These are phyloP conservation scores for Cladophialophora bantiana DNA, from an alignment of 2,329 filamentous ascomycete genomes.

Conservation along the genomic window DNA sequence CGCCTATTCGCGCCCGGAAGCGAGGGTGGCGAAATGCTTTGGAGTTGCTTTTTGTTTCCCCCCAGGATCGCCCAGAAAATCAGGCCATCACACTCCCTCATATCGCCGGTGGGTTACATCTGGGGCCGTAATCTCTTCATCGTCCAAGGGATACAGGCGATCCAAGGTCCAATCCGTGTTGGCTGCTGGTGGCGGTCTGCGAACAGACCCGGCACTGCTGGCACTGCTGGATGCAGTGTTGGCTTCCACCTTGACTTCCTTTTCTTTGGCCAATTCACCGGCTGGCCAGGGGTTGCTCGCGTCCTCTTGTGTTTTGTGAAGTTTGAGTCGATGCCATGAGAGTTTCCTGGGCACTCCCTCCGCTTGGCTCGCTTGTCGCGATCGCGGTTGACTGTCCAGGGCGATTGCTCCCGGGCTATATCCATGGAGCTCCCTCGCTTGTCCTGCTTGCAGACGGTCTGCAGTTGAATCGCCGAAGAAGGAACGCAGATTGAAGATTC, in stretches of 20 bases:
- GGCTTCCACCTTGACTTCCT: slow-evolving; percentile 25
- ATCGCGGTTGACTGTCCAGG: slow-evolving; percentile 19
- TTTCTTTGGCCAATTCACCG: slow-evolving; percentile 17
- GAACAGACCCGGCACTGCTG: slow-evolving; percentile 29
- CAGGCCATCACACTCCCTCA: slow-evolving; percentile 21
- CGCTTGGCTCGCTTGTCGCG: slow-evolving; percentile 24
- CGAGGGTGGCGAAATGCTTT: slow-evolving; percentile 5
- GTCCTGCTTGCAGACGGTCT: slow-evolving; percentile 29
- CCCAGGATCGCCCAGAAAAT: background rate
- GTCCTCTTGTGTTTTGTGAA: slow-evolving; percentile 4
- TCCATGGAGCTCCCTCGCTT: slow-evolving; percentile 25
- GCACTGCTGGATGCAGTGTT: slow-evolving; percentile 29
- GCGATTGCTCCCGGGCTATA: slow-evolving; percentile 28
- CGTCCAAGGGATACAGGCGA: slow-evolving; percentile 39
- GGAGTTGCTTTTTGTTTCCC: slow-evolving; percentile 14
- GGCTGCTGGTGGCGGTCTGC: slow-evolving; percentile 15
- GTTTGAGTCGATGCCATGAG: slow-evolving; percentile 22
- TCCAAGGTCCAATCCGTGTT: slow-evolving; percentile 35
- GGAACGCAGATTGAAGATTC: slow-evolving; percentile 50
- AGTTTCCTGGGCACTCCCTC: slow-evolving; percentile 16
- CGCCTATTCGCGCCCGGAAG: background rate
- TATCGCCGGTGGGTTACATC: slow-evolving; percentile 31
- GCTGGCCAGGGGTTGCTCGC: slow-evolving; percentile 8
- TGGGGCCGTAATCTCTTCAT: slow-evolving; percentile 30
- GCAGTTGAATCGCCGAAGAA: slow-evolving; percentile 42